These are phyloP conservation scores for Ogataea minuta DNA, from an alignment of 805 yeast genomes.

Conservation along the genomic window DNA sequence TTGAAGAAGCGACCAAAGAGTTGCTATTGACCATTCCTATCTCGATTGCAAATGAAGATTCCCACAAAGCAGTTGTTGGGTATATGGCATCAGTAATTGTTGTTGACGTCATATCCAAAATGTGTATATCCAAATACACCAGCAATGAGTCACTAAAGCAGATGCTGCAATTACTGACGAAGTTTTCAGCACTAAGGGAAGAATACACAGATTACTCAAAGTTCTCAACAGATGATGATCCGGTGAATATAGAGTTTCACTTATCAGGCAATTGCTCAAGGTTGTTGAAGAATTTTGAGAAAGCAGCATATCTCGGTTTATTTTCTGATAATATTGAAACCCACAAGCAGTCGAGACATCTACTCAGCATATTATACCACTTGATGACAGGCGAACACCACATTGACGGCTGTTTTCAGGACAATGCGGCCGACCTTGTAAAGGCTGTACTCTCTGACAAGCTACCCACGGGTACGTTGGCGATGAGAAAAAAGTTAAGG, in stretches of 20 bases:
- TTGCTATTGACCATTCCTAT: conserved; percentile 36
- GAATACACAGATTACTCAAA: conserved; percentile 21
- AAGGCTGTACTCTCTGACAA: conserved; percentile 50
- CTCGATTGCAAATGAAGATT: conserved; percentile 31
- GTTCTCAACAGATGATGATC: neutral
- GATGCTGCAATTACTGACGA: conserved; percentile 38
- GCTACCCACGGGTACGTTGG: conserved; percentile 67
- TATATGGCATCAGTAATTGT: conserved; percentile 40
- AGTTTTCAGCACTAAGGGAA: conserved; percentile 36
- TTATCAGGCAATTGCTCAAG: conserved; percentile 29
- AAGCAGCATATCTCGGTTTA: conserved; percentile 49
- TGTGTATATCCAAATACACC: conserved; percentile 26
- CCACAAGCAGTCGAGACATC: conserved; percentile 46
- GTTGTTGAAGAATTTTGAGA: conserved; percentile 44
- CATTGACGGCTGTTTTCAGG: conserved; percentile 23
- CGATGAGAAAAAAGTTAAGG: conserved; percentile 67
- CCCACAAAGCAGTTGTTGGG: conserved; percentile 33
- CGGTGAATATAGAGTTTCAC: conserved; percentile 18
- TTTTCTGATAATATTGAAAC: conserved; percentile 51
- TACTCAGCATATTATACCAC: conserved; percentile 31
- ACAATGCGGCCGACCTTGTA: conserved; percentile 38
- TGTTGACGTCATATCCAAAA: conserved; percentile 36
- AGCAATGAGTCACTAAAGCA: conserved; percentile 28
- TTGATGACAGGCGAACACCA: conserved; percentile 25
- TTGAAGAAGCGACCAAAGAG: conserved; percentile 37